Percentiles rank a stretch among this genome's conserved stretches.
phyloP scores from a whole-genome alignment of 2,329 filamentous ascomycete genomes.

The Diaporthe eres region DNA sequence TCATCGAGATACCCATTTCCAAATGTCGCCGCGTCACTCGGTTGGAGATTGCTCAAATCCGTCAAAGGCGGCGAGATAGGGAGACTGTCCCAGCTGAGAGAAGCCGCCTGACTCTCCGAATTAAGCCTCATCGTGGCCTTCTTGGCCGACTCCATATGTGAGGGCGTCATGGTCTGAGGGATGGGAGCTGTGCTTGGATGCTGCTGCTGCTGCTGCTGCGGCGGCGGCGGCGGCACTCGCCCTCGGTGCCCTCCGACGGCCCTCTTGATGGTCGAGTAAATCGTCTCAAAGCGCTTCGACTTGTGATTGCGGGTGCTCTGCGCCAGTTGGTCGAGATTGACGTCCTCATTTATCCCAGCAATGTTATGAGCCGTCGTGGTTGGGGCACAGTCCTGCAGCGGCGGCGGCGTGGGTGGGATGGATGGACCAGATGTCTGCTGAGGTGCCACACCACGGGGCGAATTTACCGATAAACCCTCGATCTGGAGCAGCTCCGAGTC shows the following conservation, averaged over 20 bases:
- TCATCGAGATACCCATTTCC: constrained; percentile 48
- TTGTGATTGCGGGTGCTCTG: constrained; percentile 44
- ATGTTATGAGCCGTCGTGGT: neutral
- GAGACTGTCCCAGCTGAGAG: constrained; percentile 35
- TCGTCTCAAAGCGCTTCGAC: constrained; percentile 46
- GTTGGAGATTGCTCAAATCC: constrained; percentile 26
- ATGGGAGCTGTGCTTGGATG: constrained; percentile 34
- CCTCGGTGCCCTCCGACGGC: constrained; percentile 44
- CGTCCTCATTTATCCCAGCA: constrained; percentile 16
- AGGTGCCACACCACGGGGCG: constrained; percentile 43
- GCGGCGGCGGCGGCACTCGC: constrained; percentile 6
- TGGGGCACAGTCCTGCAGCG: constrained; percentile 17
- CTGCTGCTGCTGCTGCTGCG: constrained; percentile 21
- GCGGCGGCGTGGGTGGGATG: constrained; percentile 36
- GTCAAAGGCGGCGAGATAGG: constrained; percentile 42
- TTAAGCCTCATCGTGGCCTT: constrained; percentile 29
- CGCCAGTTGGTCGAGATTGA: constrained; percentile 34
- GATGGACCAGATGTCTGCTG: constrained; percentile 20
- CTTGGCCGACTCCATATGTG: constrained; percentile 40
- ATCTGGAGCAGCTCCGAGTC: constrained; percentile 51
- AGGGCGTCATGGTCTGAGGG: constrained; percentile 39
- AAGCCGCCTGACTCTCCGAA: constrained; percentile 23
- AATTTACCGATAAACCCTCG: constrained; percentile 51
- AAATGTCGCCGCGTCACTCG: constrained; percentile 41
- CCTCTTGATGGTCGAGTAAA: constrained; percentile 51